Conservation (phyloP, 2,329 filamentous ascomycete species). For the Fusarium torreyae region DNA sequence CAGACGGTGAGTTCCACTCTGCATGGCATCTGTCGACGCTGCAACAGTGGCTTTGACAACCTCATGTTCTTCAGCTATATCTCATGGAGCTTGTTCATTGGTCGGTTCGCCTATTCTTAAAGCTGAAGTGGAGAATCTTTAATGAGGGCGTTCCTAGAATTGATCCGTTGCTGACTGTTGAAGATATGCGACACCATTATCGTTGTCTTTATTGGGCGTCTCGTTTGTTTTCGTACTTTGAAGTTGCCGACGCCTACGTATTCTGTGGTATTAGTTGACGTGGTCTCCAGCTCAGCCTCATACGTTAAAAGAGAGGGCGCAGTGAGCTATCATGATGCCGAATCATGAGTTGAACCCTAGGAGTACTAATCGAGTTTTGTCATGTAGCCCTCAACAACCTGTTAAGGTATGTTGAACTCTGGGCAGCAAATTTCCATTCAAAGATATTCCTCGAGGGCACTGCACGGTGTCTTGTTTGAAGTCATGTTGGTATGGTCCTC, state of each 20-base stretch:
- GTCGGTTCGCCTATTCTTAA: slow-evolving; percentile 18
- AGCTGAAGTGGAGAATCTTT: slow-evolving; percentile 5
- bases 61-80: slow-evolving; percentile 12
- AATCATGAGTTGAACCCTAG: no score
- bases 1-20: slow-evolving; percentile 3
- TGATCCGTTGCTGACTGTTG: slow-evolving; percentile 19
- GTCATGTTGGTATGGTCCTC: no score
- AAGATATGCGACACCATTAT: not conserved
- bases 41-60: slow-evolving; percentile 20
- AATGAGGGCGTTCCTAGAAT: not conserved
- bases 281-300: slow-evolving; percentile 7
- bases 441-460: no score
- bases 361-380: no score
- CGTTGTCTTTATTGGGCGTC: not conserved
- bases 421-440: no score
- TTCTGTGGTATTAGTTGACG: not conserved
- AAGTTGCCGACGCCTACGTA: not conserved
- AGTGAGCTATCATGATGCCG: no score
- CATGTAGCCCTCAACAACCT: no score
- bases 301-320: not conserved
- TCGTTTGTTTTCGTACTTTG: slow-evolving; percentile 4
- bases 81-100: slow-evolving; percentile 1
- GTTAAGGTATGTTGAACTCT: no score
- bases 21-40: not conserved
- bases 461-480: no score